phyloP scores from a whole-genome alignment of 2,329 filamentous ascomycete species.

The Gaeumannomyces sp. region DNA sequence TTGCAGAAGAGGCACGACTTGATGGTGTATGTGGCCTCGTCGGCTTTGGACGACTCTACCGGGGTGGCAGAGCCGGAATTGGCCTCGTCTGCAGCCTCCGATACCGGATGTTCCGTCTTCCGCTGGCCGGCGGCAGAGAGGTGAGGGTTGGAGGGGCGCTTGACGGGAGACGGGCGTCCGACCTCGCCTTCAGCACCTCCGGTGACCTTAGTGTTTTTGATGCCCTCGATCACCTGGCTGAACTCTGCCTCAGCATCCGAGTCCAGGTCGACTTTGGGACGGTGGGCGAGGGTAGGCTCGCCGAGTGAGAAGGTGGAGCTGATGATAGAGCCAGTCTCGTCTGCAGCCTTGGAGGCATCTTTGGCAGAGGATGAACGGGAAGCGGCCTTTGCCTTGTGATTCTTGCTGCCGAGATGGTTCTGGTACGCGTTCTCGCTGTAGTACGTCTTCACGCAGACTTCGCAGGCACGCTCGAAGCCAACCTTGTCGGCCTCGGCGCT shows the following conservation, averaged over 20 bases:
- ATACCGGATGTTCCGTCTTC: slow-evolving; percentile 40
- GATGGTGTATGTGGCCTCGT: slow-evolving; percentile 26
- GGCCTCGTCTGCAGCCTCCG: slow-evolving; percentile 30
- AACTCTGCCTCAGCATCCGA: slow-evolving; percentile 70
- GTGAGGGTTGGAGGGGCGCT: slow-evolving; percentile 47
- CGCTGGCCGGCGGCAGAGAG: slow-evolving; percentile 33
- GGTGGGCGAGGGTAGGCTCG: slow-evolving; percentile 47
- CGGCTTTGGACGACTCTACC: slow-evolving; percentile 15
- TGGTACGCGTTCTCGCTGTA: slow-evolving; percentile 94
- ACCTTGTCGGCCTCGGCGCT: slow-evolving; percentile 82
- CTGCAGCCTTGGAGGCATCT: slow-evolving; percentile 50
- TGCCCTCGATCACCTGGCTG: slow-evolving; percentile 66
- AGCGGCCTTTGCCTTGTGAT: slow-evolving; percentile 69
- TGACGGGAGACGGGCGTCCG: slow-evolving; percentile 42
- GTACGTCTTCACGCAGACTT: slow-evolving; percentile 83
- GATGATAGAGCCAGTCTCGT: slow-evolving; percentile 75
- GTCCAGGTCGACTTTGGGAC: slow-evolving; percentile 40
- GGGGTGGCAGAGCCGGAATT: slow-evolving; percentile 38
- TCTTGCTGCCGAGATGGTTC: slow-evolving; percentile 87
- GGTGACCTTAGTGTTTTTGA: slow-evolving; percentile 57
- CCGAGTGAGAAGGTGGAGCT: slow-evolving; percentile 90
- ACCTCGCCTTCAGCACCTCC: slow-evolving; percentile 32
- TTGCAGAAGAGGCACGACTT: slow-evolving; percentile 85
- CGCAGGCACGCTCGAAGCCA: slow-evolving; percentile 77
- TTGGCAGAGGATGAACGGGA: slow-evolving; percentile 37